Evolutionary conservation across 768 basidiomycete genomes (phyloP).

Genomic region (Daedaleopsis sinensis): DNA sequence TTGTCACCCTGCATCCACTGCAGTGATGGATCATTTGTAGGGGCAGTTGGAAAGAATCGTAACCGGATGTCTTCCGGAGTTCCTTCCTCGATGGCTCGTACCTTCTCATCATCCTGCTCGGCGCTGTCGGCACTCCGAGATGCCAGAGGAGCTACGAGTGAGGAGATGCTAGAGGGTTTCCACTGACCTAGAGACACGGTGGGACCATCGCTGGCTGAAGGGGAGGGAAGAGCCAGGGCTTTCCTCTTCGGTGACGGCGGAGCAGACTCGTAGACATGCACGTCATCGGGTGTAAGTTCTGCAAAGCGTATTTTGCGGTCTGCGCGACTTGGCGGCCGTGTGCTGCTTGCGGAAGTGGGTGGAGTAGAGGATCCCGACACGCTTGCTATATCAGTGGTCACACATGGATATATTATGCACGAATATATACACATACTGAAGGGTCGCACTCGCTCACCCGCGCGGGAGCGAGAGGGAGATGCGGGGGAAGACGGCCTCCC

Average conservation of each 20-base stretch:
- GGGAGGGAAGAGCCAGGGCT: constrained; percentile 56
- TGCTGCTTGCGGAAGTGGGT: constrained; percentile 38
- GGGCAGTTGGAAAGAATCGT: constrained; percentile 78
- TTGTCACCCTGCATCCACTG: constrained; percentile 68
- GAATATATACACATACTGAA: constrained; percentile 17
- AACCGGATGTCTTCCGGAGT: constrained; percentile 83
- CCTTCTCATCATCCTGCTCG: not conserved
- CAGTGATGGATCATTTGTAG: constrained; percentile 70
- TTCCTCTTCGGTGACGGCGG: constrained; percentile 74
- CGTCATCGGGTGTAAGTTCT: constrained; percentile 70
- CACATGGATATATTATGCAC: constrained; percentile 6
- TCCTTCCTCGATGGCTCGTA: constrained; percentile 53
- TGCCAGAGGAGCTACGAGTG: constrained; percentile 31
- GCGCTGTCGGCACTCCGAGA: not conserved
- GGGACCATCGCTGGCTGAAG: constrained; percentile 42
- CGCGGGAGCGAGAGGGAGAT: constrained; percentile 14
- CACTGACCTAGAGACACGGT: constrained; percentile 39
- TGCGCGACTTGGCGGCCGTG: constrained; percentile 61
- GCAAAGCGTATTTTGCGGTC: constrained; percentile 71
- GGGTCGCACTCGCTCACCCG: constrained; percentile 17
- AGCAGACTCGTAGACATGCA: constrained; percentile 82
- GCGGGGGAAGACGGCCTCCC: constrained; percentile 11
- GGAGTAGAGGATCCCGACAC: constrained; percentile 18
- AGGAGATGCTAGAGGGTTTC: constrained; percentile 13
- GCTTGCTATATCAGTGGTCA: constrained; percentile 36